A percentile compares a stretch with the other conserved stretches of the same genome.
phyloP scores from a whole-genome alignment of 306 rosid species.

The Datisca glomerata region DNA sequence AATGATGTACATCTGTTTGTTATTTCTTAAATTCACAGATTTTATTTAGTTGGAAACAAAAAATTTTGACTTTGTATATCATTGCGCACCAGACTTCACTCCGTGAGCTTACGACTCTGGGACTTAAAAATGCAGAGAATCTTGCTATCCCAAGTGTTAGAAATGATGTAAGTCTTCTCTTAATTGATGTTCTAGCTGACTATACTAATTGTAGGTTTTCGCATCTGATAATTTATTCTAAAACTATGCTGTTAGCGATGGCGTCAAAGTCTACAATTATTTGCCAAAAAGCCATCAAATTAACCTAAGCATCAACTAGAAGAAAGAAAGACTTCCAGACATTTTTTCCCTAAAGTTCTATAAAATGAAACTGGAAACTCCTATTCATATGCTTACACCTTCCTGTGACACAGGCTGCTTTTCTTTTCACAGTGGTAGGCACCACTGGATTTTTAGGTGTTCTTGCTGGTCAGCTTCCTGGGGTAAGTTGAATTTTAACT shows the following conservation, averaged over 20 bases:
- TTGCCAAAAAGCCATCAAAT: too few species aligned
- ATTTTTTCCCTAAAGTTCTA: too few species aligned
- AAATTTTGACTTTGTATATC: constrained; percentile 17
- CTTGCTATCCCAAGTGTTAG: constrained; percentile 95
- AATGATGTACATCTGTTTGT: constrained; percentile 22
- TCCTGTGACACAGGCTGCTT: constrained; percentile 69
- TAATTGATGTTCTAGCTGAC: neutral
- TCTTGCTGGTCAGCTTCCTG: constrained; percentile 93
- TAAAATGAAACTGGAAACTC: too few species aligned
- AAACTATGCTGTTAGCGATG: too few species aligned
- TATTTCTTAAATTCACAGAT: constrained; percentile 13
- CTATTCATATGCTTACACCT: constrained; percentile 5
- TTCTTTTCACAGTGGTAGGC: constrained; percentile 96
- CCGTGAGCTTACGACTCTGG: constrained; percentile 73
- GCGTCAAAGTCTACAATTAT: too few species aligned
- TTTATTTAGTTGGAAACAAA: constrained; percentile 6
- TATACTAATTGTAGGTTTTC: too few species aligned
- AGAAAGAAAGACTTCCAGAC: too few species aligned
- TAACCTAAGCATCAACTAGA: too few species aligned
- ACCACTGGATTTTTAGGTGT: constrained; percentile 71
- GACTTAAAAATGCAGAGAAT: constrained; percentile 82
- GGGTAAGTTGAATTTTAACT: constrained; percentile 43
- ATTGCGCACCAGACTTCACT: constrained; percentile 60
- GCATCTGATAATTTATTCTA: too few species aligned
- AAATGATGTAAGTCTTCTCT: constrained; percentile 56